A percentile compares a stretch with the other conserved stretches of the same genome.
Conservation (phyloP, 2,329 filamentous ascomycete genomes). For the Cladosporium sp. region DNA sequence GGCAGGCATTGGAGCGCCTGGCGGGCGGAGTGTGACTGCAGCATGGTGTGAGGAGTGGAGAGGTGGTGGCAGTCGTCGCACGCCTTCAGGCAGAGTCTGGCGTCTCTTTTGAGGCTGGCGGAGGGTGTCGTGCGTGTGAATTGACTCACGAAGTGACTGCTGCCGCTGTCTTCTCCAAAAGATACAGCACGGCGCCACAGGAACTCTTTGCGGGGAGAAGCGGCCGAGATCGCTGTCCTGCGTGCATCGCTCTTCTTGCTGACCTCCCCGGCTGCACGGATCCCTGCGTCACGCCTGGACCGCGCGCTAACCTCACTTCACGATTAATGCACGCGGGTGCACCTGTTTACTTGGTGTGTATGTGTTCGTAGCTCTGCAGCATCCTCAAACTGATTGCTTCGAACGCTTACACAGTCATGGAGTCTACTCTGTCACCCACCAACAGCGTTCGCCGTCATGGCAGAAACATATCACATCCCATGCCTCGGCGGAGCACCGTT, state of each 20-base stretch:
- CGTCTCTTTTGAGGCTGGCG: not conserved
- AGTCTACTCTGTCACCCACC: constrained; percentile 23
- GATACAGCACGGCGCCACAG: not conserved
- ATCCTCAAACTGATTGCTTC: too few relatives aligned
- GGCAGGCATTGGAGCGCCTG: constrained; percentile 36
- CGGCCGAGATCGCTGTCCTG: not conserved
- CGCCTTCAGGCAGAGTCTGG: constrained; percentile 2
- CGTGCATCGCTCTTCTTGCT: not conserved
- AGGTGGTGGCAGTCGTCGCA: not conserved
- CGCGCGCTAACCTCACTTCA: not conserved
- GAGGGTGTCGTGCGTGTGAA: not conserved
- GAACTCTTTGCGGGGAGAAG: not conserved
- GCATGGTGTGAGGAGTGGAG: constrained; percentile 19
- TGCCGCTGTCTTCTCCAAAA: not conserved
- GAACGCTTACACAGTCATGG: constrained; percentile 15
- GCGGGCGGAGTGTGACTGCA: constrained; percentile 30
- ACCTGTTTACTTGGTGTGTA: too few relatives aligned
- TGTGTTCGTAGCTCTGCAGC: too few relatives aligned
- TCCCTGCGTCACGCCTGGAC: not conserved
- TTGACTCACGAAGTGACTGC: constrained; percentile 1
- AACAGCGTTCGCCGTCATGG: constrained; percentile 27
- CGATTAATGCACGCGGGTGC: too few relatives aligned
- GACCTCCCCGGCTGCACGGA: not conserved
- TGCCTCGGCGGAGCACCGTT: constrained; percentile 67
- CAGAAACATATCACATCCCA: constrained; percentile 28